Evolutionary conservation across 2,329 filamentous ascomycete species (phyloP), one percentile per base, ranked within the genome.

Genomic region (Cadophora sp.): DNA sequence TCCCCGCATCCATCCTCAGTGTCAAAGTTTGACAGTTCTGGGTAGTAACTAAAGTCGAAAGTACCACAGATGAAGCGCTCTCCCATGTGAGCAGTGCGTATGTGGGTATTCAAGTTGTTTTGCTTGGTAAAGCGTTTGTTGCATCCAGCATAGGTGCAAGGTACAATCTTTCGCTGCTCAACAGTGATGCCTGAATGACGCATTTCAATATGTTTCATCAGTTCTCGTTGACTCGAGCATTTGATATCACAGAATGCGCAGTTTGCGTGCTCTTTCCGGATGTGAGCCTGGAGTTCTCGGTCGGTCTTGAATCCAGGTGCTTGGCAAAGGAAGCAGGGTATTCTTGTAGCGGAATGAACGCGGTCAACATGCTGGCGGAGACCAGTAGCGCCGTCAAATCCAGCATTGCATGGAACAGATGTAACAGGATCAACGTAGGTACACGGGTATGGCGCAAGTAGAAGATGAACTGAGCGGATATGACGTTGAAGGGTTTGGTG

Each of bases 401-500:
- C 89, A 67, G 86, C 85, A 0, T 81, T 79, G 74, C 95, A 97
- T 63, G 78, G 77, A 61, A 83, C 76, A 8, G 83, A 83, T 0
- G 85, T 87, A 5, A 78, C 76, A 22, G 80, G 76, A 69, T 88
- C 81, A n/a, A 84, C 71, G 66, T 90, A 83, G 0, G 83, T 81
- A 78, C 95, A 98, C 5, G 84, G 83, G 74, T 89, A 97, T 0
- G 92, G 88, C 55, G 90, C 87, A 67, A 90, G 80, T 33, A 89
- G 83, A 47, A 95, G 81, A 78, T 98, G 95, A 14, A 89, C 90
- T 11, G 87, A 87, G 63, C 90, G 87, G 70, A 97, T 87, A 77
- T 98, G 95, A 61, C 91, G 89, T 76, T 94, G 89, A 18, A 97
- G 84, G 0, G 94, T 96, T 71, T 93, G 89, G 76, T 93, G 91